These are phyloP conservation scores for Phyllostachys edulis DNA, from an alignment of 176 grass and related monocot genomes.

Conservation along the genomic window DNA sequence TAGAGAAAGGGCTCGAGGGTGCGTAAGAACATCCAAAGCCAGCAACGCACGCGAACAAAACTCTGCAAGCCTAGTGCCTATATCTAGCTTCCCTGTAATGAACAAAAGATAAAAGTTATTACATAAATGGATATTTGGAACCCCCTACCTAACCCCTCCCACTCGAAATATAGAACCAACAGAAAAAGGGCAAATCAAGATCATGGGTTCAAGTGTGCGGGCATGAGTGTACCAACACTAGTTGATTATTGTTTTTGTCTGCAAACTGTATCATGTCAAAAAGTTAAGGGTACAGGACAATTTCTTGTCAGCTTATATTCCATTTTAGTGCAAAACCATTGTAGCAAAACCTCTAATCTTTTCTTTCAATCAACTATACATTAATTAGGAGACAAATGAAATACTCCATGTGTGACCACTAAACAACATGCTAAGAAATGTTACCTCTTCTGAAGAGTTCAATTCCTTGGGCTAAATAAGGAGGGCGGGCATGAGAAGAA, in stretches of 20 bases:
- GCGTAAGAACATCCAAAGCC: slow-evolving; percentile 80
- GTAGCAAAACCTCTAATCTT: background rate
- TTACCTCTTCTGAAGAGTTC: slow-evolving; percentile 82
- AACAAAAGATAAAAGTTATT: slow-evolving; percentile 28
- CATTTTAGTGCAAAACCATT: slow-evolving; percentile 1
- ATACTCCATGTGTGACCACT: background rate
- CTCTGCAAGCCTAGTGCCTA: slow-evolving; percentile 53
- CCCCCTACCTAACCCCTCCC: background rate
- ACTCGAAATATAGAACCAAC: background rate
- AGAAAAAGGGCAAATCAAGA: background rate
- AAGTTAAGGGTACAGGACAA: background rate
- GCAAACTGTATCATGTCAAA: slow-evolving; percentile 18
- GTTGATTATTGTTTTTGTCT: background rate
- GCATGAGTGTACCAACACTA: background rate
- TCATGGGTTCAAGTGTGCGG: background rate
- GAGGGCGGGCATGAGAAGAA: slow-evolving; percentile 52
- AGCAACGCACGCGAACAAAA: slow-evolving; percentile 67
- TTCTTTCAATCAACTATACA: slow-evolving; percentile 4
- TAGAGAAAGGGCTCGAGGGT: slow-evolving; percentile 69
- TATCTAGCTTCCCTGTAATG: slow-evolving; percentile 75
- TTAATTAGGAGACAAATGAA: slow-evolving; percentile 8
- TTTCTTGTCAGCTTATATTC: background rate
- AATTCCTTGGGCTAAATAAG: slow-evolving; percentile 71
- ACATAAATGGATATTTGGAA: background rate
- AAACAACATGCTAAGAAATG: slow-evolving; percentile 7